Evolutionary conservation across 306 rosid genomes (phyloP), one percentile per base, ranked within the genome.

Genomic region (Pterocarpus santalinus): DNA sequence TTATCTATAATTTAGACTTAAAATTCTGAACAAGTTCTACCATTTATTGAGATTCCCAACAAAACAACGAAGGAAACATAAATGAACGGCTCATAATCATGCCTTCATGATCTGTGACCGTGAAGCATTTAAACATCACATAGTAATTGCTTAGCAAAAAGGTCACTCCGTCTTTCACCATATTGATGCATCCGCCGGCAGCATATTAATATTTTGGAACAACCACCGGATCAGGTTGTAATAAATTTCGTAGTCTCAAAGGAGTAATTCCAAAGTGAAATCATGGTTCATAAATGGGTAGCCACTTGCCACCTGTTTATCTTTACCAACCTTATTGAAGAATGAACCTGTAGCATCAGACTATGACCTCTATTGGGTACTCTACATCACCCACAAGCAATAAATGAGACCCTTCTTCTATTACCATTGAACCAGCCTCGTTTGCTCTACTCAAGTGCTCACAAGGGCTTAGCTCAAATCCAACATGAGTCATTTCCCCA

Each of bases 371-470:
- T n/a, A 96, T 65, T n/a, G 89, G 92, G 85, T 85, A 75, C 68
- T 93, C 91, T 71, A 56, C 87, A 76, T 95, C 93, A 67, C 93
- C 99, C 7, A 92, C 97, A 43, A 81, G 67, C 88, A 95, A 87
- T 52, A 86, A 22, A 78, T 87, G 86, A 55, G 93, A 91, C 62
- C 98, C 98, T 86, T 92, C 87, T 84, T 92, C 97, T 30, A 95
- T 79, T 14, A 90, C 87, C 93, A 82, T 90, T 68, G 78, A 72
- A 55, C 98, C 98, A 55, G 49, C 92, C 82, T 91, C 93, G 22
- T 89, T 92, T 58, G 97, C 94, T 75, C 87, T 80, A 73, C 90
- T 92, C 30, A 93, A 53, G 77, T 93, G 97, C 73, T 96, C 90
- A 65, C 99, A 96, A 52, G 98, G 97, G 76, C 78, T 92, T 62